Conservation (phyloP, 305 asterid genomes). For the Fraxinus xanthoxyloides region DNA sequence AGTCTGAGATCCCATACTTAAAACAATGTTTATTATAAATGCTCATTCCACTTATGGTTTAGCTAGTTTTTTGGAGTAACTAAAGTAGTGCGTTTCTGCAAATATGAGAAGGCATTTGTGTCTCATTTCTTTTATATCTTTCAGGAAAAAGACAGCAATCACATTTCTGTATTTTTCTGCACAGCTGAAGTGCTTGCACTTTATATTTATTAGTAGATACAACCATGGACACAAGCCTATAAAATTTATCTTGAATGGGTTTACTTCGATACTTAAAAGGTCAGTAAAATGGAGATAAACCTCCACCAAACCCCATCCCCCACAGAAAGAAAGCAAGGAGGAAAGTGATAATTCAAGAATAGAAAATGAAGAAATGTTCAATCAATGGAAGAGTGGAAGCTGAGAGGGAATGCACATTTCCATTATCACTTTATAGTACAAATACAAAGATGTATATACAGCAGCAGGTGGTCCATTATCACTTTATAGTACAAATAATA, state of each 20-base stretch:
- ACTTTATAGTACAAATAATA: neutral
- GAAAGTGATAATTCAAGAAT: neutral
- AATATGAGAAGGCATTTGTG: neutral
- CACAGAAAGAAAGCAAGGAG: neutral
- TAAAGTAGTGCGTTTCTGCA: neutral
- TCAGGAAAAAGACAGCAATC: neutral
- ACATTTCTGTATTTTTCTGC: neutral
- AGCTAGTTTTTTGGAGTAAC: constrained; percentile 15
- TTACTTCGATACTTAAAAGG: neutral
- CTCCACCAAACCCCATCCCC: neutral
- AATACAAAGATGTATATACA: neutral
- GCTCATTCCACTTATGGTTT: constrained; percentile 20
- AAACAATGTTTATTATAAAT: neutral
- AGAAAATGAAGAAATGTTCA: neutral
- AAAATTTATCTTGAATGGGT: neutral
- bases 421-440: neutral
- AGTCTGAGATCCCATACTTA: neutral
- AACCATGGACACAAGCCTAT: neutral
- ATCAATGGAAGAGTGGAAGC: constrained; percentile 15
- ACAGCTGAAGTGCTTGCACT: neutral
- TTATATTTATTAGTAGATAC: neutral
- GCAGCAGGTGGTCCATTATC: neutral
- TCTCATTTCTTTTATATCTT: neutral
- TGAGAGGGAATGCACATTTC: constrained; percentile 11
- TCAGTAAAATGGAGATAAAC: neutral